Base-by-base conservation (phyloP, 2,329 filamentous ascomycete genomes). In the Trichoderma koningii region DNA sequence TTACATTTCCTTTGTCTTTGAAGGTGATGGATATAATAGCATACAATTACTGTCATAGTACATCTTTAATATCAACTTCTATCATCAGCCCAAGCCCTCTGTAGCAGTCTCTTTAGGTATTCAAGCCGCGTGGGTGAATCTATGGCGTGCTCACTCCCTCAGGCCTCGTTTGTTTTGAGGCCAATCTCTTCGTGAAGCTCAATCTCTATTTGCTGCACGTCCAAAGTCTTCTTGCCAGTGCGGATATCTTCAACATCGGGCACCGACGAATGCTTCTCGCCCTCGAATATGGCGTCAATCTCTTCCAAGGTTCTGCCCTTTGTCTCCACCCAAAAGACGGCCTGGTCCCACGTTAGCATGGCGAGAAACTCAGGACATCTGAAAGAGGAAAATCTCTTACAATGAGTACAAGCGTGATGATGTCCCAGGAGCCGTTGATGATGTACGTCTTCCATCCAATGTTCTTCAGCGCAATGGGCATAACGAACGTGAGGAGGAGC, bases 221-320 rank as follows among this genome's bases (percentile, higher is more conserved):
- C 66, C 28, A 66, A 21, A 6, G 61, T 66, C 51, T 26, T 63
- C 17, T 21, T 64, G 9, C 66, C 65, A 6, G 30, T 63, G 5
- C 65, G 66, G 4, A 69, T 63, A 52, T 71, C 68, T 9, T 71
- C 70, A n/a, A 71, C 61, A 15, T 69, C 66, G 0, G 56, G 66
- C 3, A 69, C 66, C 0, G 66, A 61, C 0, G 68, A 68, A 28
- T 69, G 70, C 47, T 59, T 67, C 45, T 66, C 56, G 23, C 64
- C 69, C 1, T 71, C 72, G 45, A 73, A 72, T 7, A 73, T 65
- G 0, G 67, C 74, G 9, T 79, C 76, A 7, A 80, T 74, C 68
- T 81, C 80, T 69, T 82, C 80, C 5, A 82, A 70, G 1, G 79
- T 80, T 67, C 76, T 77, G 45, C 77, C 79, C 65, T 80, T 80